These are phyloP conservation scores for Aspergillus wentii DNA, from an alignment of 495 filamentous ascomycete genomes.

Conservation along the genomic window DNA sequence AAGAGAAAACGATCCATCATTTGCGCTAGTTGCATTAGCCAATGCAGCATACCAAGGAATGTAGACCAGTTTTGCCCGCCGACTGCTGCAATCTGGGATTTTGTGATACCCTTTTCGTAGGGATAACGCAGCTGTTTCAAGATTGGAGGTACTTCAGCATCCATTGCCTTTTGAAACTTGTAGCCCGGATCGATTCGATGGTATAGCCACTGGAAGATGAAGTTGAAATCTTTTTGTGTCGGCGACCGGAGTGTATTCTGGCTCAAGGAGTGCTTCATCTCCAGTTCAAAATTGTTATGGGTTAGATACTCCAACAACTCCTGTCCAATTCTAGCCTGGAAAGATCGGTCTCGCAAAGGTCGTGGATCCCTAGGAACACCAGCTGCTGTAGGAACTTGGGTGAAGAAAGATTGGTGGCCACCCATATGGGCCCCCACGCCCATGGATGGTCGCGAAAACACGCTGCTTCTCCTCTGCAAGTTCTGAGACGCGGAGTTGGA, in stretches of 20 bases:
- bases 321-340: conserved; percentile 74
- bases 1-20: conserved; percentile 77
- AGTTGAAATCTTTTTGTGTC: conserved; percentile 97
- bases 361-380: conserved; percentile 84
- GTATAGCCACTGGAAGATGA: conserved; percentile 97
- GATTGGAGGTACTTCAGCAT: conserved; percentile 86
- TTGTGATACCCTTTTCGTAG: conserved; percentile 88
- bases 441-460: conserved; percentile 67
- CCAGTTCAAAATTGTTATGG: conserved; percentile 90
- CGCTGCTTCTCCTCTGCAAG: conserved; percentile 74
- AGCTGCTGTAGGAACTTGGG: conserved; percentile 70
- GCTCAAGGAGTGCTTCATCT: conserved; percentile 86
- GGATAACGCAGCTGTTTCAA: conserved; percentile 92
- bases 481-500: conserved; percentile 36
- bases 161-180: conserved; percentile 84
- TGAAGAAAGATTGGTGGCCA: conserved; percentile 83
- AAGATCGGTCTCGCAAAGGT: conserved; percentile 75
- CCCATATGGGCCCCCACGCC: conserved; percentile 57
- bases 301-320: conserved; percentile 89
- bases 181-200: conserved; percentile 90
- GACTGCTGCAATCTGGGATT: conserved; percentile 88
- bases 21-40: conserved; percentile 95
- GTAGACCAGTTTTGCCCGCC: conserved; percentile 94
- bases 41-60: conserved; percentile 90
- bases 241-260: conserved; percentile 85